phyloP scores from a whole-genome alignment of 495 filamentous ascomycete genomes.

The Penicillium turbatum region DNA sequence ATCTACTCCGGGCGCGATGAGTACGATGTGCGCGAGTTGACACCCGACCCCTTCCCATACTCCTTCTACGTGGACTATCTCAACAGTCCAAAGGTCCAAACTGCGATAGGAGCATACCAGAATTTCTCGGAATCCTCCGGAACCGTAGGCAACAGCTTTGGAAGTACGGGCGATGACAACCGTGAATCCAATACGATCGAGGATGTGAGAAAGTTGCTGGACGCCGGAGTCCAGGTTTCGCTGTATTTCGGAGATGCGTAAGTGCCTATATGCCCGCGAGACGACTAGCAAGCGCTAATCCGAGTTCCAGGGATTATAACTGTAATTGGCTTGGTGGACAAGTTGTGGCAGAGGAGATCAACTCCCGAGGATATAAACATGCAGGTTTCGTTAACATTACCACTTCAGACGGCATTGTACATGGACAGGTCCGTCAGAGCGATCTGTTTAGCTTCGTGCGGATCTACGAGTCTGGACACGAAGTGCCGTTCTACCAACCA shows the following conservation, averaged over 20 bases:
- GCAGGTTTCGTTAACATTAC: conserved; percentile 53
- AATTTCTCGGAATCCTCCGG: conserved; percentile 50
- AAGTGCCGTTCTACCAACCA: conserved; percentile 67
- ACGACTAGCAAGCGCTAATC: not conserved
- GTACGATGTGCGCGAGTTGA: conserved; percentile 57
- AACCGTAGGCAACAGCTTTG: conserved; percentile 49
- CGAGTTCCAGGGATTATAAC: conserved; percentile 48
- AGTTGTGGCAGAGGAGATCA: conserved; percentile 45
- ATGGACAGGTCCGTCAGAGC: conserved; percentile 63
- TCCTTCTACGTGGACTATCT: conserved; percentile 56
- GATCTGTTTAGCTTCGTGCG: conserved; percentile 67
- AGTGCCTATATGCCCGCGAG: not conserved
- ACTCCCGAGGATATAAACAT: conserved; percentile 40
- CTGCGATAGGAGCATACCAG: conserved; percentile 54
- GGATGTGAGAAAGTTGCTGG: conserved; percentile 46
- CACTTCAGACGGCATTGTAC: conserved; percentile 52
- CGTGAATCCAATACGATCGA: conserved; percentile 48
- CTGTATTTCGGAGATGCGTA: conserved; percentile 57
- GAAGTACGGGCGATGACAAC: conserved; percentile 54
- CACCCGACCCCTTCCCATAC: conserved; percentile 58
- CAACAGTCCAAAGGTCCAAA: conserved; percentile 51
- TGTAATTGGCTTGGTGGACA: conserved; percentile 58
- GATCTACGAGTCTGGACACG: conserved; percentile 67
- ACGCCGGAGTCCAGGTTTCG: conserved; percentile 48
- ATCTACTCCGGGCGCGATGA: conserved; percentile 50